Conservation (phyloP, 306 rosid genomes). For the Glycine tomentella region DNA sequence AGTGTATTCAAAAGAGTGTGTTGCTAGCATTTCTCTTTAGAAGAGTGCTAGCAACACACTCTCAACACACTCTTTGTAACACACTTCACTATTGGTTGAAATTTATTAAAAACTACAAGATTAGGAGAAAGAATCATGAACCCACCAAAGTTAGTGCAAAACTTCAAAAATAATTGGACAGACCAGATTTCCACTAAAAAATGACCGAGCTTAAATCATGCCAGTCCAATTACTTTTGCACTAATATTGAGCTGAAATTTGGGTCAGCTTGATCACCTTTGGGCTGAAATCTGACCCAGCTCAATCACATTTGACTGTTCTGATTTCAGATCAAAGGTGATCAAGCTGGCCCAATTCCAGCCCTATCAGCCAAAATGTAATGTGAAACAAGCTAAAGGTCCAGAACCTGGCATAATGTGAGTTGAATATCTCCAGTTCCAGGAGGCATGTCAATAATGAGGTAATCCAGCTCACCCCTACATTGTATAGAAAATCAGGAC, state of each 20-base stretch:
- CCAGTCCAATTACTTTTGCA: background rate
- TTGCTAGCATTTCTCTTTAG: too few species aligned
- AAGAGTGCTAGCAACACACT: too few species aligned
- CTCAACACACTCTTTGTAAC: too few species aligned
- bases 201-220: background rate
- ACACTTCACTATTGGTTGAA: too few species aligned
- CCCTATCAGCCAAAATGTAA: constrained; percentile 21
- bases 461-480: constrained; percentile 98
- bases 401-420: constrained; percentile 94
- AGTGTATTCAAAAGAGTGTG: too few species aligned
- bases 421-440: constrained; percentile 99
- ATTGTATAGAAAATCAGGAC: constrained; percentile 39
- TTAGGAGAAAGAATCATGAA: too few species aligned
- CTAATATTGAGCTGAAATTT: background rate
- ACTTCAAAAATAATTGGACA: background rate
- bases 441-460: constrained; percentile 98
- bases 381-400: constrained; percentile 19
- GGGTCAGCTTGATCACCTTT: background rate
- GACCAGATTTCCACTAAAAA: background rate
- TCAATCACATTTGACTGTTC: background rate
- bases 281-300: constrained; percentile 15
- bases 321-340: background rate
- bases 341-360: background rate
- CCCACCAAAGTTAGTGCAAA: background rate
- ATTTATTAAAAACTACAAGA: too few species aligned